phyloP scores from a whole-genome alignment of 148 eudicot species.

The Talinum fruticosum region DNA sequence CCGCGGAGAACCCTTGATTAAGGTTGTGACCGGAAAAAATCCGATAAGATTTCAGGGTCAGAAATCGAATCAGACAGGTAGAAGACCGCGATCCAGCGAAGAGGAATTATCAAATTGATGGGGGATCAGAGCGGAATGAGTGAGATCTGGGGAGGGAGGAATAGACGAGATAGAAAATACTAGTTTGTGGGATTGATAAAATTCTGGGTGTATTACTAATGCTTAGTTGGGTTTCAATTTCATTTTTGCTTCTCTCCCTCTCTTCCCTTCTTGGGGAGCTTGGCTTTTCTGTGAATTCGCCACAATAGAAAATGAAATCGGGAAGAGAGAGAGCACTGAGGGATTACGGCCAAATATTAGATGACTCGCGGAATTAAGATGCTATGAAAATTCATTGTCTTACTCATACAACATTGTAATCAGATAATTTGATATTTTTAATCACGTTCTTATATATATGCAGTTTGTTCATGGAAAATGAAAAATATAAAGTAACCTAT shows the following conservation, averaged over 20 bases:
- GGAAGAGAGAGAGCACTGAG: neutral
- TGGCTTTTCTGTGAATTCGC: neutral
- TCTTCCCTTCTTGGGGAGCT: too few relatives aligned
- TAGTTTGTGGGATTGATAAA: neutral
- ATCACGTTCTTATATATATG: too few relatives aligned
- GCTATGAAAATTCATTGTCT: too few relatives aligned
- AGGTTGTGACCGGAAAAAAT: slow-evolving; percentile 8
- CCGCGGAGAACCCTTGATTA: slow-evolving; percentile 17
- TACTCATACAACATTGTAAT: too few relatives aligned
- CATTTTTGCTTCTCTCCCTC: neutral
- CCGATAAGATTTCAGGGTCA: neutral
- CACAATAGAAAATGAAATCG: neutral
- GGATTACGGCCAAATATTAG: too few relatives aligned
- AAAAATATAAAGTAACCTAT: too few relatives aligned
- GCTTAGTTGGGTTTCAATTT: slow-evolving; percentile 21
- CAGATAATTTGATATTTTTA: too few relatives aligned
- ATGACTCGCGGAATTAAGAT: too few relatives aligned
- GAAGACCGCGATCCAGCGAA: neutral
- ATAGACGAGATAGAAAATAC: slow-evolving; percentile 8
- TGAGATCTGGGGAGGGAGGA: slow-evolving; percentile 24
- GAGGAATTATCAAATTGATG: neutral
- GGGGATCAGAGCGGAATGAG: slow-evolving; percentile 20
- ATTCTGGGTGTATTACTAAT: neutral
- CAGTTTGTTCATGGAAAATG: too few relatives aligned
- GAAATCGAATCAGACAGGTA: slow-evolving; percentile 15